phyloP scores from a whole-genome alignment of 31 red algal genomes.

The Porphyra umbilicalis region DNA sequence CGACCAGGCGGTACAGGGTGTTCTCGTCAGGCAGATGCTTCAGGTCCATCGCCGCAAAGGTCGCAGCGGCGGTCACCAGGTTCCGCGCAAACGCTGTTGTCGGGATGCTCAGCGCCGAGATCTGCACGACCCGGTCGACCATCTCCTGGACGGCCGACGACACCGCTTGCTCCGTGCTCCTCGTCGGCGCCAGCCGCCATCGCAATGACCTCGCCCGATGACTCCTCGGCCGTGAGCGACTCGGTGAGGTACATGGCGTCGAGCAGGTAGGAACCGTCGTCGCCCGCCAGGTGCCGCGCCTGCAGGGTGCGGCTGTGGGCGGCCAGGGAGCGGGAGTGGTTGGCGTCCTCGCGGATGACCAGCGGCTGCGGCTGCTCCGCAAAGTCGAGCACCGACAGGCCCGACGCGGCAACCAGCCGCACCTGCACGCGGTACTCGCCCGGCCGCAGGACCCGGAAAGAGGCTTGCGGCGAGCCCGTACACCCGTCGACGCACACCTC shows the following conservation, averaged over 20 bases:
- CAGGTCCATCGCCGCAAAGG: background rate
- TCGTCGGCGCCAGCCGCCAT: background rate
- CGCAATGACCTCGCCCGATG: background rate
- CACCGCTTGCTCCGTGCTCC: background rate
- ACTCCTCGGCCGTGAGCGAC: background rate
- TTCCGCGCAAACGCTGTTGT: background rate
- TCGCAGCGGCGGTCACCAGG: background rate
- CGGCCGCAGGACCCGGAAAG: conserved; percentile 24
- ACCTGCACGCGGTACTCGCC: conserved; percentile 34
- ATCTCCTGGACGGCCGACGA: background rate
- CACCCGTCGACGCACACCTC: conserved; percentile 56
- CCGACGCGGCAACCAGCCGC: conserved; percentile 29
- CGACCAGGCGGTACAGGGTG: conserved; percentile 40
- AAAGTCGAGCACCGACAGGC: conserved; percentile 26
- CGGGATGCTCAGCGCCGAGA: background rate
- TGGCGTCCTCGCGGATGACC: background rate
- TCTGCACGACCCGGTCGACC: background rate
- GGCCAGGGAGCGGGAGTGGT: background rate
- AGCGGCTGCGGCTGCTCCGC: background rate
- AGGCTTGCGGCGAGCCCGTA: conserved; percentile 24
- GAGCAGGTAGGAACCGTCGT: background rate
- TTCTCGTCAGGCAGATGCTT: conserved; percentile 20
- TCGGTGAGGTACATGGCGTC: background rate
- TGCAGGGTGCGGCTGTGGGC: background rate
- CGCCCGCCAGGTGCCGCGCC: background rate